Evolutionary conservation across 73 alveolate genomes (phyloP).

Genomic region (Paraurostyla sp.): DNA sequence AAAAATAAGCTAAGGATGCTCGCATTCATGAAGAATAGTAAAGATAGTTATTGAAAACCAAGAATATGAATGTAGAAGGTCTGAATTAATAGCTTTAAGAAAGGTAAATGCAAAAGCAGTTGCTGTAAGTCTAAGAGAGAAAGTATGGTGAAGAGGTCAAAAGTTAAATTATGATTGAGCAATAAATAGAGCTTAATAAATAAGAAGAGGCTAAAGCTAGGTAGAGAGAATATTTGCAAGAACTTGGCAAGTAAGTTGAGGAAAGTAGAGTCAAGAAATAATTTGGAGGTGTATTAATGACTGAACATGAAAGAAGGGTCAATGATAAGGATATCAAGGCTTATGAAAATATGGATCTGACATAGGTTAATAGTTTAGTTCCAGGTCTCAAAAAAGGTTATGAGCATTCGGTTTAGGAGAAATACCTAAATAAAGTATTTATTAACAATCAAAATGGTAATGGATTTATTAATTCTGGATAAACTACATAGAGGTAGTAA

Average conservation of each 20-base stretch:
- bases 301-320: constrained; percentile 73
- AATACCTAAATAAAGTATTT: constrained; percentile 29
- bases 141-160: constrained; percentile 48
- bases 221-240: constrained; percentile 41
- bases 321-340: constrained; percentile 70
- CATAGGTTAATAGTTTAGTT: neutral
- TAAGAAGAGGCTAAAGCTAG: neutral
- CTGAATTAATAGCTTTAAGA: constrained; percentile 48
- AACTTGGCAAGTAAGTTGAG: constrained; percentile 39
- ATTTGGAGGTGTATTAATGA: constrained; percentile 66
- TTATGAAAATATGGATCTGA: constrained; percentile 51
- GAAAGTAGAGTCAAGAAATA: constrained; percentile 57
- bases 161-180: neutral
- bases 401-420: neutral
- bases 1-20: constrained; percentile 4
- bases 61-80: neutral
- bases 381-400: constrained; percentile 18
- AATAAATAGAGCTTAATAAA: neutral
- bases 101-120: constrained; percentile 21
- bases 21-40: constrained; percentile 3
- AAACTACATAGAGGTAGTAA: neutral
- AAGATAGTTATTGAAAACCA: neutral
- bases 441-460: neutral
- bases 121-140: neutral
- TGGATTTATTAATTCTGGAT: neutral